Evolutionary conservation across 768 basidiomycete genomes (phyloP).

Genomic region (Tulasnella calospora): DNA sequence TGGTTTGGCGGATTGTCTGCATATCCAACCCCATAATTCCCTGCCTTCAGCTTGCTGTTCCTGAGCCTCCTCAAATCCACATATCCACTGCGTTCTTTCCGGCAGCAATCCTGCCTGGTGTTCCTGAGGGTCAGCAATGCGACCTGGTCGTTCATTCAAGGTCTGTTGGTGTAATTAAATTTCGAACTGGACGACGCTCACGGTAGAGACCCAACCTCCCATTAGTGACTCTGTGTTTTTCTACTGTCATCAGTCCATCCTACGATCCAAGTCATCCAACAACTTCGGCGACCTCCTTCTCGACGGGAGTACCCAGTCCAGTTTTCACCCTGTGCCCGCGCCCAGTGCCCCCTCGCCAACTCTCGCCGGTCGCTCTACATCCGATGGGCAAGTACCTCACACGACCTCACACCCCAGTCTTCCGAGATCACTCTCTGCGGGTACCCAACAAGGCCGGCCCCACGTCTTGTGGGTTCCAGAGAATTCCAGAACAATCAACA

Average conservation of each 20-base stretch:
- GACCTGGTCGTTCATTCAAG: slow-evolving; percentile 10
- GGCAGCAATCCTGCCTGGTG: neutral
- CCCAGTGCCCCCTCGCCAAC: neutral
- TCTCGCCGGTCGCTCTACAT: neutral
- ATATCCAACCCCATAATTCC: neutral
- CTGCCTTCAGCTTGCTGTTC: neutral
- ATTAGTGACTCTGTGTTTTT: slow-evolving; percentile 70
- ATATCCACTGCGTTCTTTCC: slow-evolving; percentile 14
- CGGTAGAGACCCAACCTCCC: neutral
- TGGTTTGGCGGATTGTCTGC: neutral
- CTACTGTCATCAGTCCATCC: slow-evolving; percentile 62
- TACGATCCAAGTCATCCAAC: slow-evolving; percentile 60
- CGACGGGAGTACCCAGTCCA: neutral
- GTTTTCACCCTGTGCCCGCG: neutral
- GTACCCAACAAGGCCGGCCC: neutral
- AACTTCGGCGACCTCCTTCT: slow-evolving; percentile 54
- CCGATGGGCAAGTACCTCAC: neutral
- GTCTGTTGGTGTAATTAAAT: neutral
- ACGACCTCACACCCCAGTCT: neutral
- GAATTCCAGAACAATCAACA: slow-evolving; percentile 10
- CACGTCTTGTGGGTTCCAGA: slow-evolving; percentile 2
- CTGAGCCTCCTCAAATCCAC: neutral
- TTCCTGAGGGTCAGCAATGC: neutral
- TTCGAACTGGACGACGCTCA: slow-evolving; percentile 2
- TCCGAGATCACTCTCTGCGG: neutral